Percentiles rank a stretch among this genome's conserved stretches.
Conservation (phyloP, 352 stramenopile species). For the Pythium diclinum region DNA sequence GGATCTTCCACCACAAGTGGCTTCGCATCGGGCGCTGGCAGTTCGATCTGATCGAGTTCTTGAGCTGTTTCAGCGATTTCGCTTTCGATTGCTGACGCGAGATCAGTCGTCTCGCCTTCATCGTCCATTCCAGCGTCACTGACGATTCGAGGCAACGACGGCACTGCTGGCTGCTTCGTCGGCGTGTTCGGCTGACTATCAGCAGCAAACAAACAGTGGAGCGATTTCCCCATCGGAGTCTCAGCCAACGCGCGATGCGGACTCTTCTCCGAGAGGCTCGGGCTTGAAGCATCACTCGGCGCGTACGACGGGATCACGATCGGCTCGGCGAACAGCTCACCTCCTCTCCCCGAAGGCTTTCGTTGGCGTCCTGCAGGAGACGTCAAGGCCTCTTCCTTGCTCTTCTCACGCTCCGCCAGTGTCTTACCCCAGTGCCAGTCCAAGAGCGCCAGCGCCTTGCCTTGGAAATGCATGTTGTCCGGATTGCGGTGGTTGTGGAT, state of each 20-base stretch:
- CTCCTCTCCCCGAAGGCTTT: not conserved
- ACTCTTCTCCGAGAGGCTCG: constrained; percentile 21
- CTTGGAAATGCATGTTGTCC: constrained; percentile 88
- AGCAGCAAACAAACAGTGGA: constrained; percentile 50
- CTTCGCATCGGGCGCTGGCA: not conserved
- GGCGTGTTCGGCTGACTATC: constrained; percentile 32
- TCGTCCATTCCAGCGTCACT: constrained; percentile 4
- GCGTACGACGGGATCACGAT: constrained; percentile 18
- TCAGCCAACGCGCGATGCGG: constrained; percentile 51
- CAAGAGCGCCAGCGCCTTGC: constrained; percentile 78
- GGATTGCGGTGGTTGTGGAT: constrained; percentile 83
- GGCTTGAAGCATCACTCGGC: not conserved
- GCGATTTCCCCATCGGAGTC: constrained; percentile 50
- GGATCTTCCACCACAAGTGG: not conserved
- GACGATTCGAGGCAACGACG: constrained; percentile 7
- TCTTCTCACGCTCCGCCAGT: constrained; percentile 31
- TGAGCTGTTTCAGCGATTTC: constrained; percentile 5
- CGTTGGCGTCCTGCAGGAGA: not conserved
- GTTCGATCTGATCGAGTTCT: not conserved
- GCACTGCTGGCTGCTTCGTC: constrained; percentile 16
- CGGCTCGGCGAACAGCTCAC: constrained; percentile 16
- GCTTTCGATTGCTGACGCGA: constrained; percentile 21
- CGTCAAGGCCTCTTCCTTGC: not conserved
- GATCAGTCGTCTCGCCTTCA: constrained; percentile 11
- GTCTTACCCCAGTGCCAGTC: constrained; percentile 83